Evolutionary conservation across 2,329 filamentous ascomycete genomes (phyloP), one percentile per base, ranked within the genome.

Genomic region (Eutypa lata): DNA sequence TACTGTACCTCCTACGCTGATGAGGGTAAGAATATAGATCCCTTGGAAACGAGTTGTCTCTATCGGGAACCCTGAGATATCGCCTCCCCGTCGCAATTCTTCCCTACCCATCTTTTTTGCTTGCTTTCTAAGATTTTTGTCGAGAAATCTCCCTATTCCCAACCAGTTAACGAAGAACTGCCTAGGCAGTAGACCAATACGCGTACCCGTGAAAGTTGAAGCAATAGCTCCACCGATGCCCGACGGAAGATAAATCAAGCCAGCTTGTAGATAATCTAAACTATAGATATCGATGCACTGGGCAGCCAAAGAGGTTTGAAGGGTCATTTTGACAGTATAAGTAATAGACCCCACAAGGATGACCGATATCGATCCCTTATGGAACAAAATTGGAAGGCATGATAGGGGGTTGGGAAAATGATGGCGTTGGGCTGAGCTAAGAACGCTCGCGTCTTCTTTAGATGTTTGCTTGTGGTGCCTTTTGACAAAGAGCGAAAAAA

Each of bases 381-480:
- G 6, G 16, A 51, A 42, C 14, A 54, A 53, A 4, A 61, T 45
- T 13, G 47, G 33, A 4, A 61, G 47, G 31, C 52, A 56, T 3
- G 38, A 50, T 16, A 61, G 46, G 11, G 57, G 59, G 26, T 61
- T 61, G 2, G 59, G 53, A 28, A 50, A 49, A 24, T 33, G 42
- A 33, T 35, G 33, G 13, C 37, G 2, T 19, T 31, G 26, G 10
- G 10, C 26, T 31, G 26, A 31, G n/a, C n/a, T n/a, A n/a, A n/a
- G n/a, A n/a, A n/a, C n/a, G n/a, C n/a, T n/a, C 37, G 45, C 44
- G 24, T 33, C 43, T 42, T 18, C 19, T 21, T 21, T 18, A 24
- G 19, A 11, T 18, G 28, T 11, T 26, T 43, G 42, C 37, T 38
- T 10, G 31, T 28, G 8, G 19, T 44, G 19, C 16, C 24, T 18